Conservation (phyloP, 306 rosid genomes). For the Neltuma alba region DNA sequence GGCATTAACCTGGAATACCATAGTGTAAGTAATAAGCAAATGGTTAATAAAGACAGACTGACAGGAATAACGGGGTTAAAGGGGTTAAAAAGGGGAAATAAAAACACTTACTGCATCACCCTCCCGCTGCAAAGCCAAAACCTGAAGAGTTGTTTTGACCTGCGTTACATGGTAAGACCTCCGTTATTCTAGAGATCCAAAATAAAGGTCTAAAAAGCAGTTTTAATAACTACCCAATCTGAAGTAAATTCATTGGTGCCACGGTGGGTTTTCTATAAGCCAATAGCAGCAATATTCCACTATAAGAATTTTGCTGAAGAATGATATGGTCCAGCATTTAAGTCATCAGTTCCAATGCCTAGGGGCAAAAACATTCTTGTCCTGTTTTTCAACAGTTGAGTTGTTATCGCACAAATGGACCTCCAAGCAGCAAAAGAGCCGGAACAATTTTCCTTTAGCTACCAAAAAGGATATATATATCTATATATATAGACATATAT, state of each 20-base stretch:
- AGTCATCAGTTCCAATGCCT: background rate
- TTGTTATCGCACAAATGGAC: background rate
- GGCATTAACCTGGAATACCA: slow-evolving; percentile 58
- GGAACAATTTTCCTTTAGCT: background rate
- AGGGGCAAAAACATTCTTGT: background rate
- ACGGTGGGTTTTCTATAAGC: slow-evolving; percentile 4
- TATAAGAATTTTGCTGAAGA: background rate
- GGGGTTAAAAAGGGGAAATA: too few relatives aligned
- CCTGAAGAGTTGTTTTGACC: slow-evolving; percentile 82
- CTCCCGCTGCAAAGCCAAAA: slow-evolving; percentile 80
- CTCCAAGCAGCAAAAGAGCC: slow-evolving; percentile 5
- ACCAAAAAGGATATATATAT: background rate
- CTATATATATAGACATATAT: background rate
- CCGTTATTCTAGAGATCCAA: slow-evolving; percentile 22
- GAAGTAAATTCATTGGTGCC: background rate
- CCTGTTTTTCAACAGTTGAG: background rate
- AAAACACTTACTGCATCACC: slow-evolving; percentile 51
- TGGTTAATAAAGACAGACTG: slow-evolving; percentile 19
- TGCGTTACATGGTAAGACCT: slow-evolving; percentile 49
- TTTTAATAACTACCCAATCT: background rate
- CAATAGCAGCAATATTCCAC: background rate
- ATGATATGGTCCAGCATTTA: background rate
- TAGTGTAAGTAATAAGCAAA: slow-evolving; percentile 21
- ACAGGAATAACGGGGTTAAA: background rate
- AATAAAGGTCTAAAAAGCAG: too few relatives aligned